phyloP scores from a whole-genome alignment of 306 rosid species.

The Vigna radiata region DNA sequence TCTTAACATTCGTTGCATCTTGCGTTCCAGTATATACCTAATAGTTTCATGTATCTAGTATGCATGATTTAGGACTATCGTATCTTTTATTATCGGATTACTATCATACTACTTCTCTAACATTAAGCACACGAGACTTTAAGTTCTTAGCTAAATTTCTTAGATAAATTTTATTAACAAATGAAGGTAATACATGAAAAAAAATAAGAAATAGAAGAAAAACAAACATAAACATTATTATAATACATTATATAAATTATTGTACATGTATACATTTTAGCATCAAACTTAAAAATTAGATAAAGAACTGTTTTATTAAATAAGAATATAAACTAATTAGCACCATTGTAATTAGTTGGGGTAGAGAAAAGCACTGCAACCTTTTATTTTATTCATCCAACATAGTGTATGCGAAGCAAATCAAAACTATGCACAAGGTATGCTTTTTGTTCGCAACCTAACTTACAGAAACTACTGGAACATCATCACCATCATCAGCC shows the following conservation, averaged over 20 bases:
- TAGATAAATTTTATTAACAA: too few species aligned
- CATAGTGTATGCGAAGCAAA: neutral
- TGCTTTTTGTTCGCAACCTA: neutral
- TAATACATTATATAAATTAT: too few species aligned
- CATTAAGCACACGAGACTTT: too few species aligned
- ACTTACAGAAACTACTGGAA: neutral
- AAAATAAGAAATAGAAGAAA: too few species aligned
- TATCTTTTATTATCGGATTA: too few species aligned
- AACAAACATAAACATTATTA: too few species aligned
- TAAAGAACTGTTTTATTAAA: neutral
- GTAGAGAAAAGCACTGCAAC: neutral
- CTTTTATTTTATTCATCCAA: neutral
- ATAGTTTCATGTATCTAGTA: rapidly evolving
- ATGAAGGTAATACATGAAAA: too few species aligned
- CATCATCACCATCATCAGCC: neutral
- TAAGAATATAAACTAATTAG: neutral
- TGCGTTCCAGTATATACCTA: too few species aligned
- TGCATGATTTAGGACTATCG: rapidly evolving
- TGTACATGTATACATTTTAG: too few species aligned
- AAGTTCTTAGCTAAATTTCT: too few species aligned
- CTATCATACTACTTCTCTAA: too few species aligned
- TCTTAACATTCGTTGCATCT: too few species aligned
- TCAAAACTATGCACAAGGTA: neutral
- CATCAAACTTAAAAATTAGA: neutral
- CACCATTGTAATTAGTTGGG: neutral